Base-by-base conservation (phyloP, 257 asterid species). In the Ophiorrhiza pumila region DNA sequence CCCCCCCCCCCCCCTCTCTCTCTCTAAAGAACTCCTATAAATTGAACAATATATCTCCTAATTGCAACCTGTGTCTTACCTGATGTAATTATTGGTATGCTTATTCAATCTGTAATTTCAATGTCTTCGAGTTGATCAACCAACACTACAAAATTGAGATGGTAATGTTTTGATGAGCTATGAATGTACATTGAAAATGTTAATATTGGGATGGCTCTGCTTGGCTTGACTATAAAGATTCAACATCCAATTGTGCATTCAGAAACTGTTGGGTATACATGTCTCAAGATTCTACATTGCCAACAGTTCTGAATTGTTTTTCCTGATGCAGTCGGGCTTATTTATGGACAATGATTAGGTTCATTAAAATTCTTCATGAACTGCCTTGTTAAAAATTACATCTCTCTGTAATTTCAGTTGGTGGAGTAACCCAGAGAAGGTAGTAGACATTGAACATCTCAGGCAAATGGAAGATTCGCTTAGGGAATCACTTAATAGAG, bases 391-490 rank as follows among this genome's bases (percentile, higher is more conserved):
- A 34, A 71, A n/a, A 58, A 52, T 41, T 13, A 41, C 47, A 45
- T 27, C 11, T 56, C 12, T 22, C 34, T 41, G 80, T 62, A 27
- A 35, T 65, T 72, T 76, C 81, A 92, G 96, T 81, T 89, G 87
- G 91, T 90, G 97, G 97, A 73, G 83, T 76, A 87, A 92, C 81
- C 96, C 87, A 27, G 97, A 90, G 80, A 85, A 79, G 82, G 82
- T 81, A 15, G 94, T 87, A 65, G 89, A 86, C 64, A 64, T 81
- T 29, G 91, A 90, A 62, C 95, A 84, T 79, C 90, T 92, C 12
- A 76, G 68, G 73, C 95, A 87, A 85, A 90, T 92, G 97, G 98
- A 92, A 82, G 81, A 71, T 69, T 82, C 88, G 53, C 82, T 90
- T 0, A 80, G 69, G 76, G 91, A 87, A 69, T 78, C 91, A 14